Evolutionary conservation across 257 asterid genomes (phyloP).

Genomic region (Solanum tarapatanum): DNA sequence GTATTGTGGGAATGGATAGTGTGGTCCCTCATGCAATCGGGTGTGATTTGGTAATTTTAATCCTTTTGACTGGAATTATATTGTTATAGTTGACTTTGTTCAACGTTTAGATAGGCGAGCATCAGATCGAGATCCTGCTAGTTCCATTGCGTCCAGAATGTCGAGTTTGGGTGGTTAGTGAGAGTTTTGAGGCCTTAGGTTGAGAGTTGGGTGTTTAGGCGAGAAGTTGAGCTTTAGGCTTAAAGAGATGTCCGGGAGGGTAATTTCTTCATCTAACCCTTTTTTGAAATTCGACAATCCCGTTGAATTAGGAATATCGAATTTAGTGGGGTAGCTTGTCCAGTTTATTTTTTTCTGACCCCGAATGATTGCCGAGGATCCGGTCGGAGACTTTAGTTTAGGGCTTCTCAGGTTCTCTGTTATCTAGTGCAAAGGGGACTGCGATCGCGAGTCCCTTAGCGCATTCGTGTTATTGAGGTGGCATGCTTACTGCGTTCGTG

Average conservation of each 20-base stretch:
- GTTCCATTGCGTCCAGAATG: too few species aligned
- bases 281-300: neutral
- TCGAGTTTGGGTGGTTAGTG: neutral
- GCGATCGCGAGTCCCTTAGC: neutral
- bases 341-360: neutral
- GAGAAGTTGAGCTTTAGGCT: neutral
- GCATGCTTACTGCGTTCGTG: neutral
- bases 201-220: neutral
- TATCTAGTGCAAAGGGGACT: too few species aligned
- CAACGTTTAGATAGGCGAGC: neutral
- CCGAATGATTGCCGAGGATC: neutral
- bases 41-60: neutral
- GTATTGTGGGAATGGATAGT: neutral
- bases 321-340: neutral
- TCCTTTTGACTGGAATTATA: neutral
- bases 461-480: neutral
- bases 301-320: neutral
- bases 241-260: neutral
- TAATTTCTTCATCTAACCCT: neutral
- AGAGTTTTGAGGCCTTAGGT: neutral
- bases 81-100: neutral
- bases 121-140: too few species aligned
- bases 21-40: neutral
- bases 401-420: neutral
- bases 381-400: neutral